A percentile compares a stretch with the other conserved stretches of the same genome.
phyloP scores from a whole-genome alignment of 441 rosid species.

The Croton setiger region DNA sequence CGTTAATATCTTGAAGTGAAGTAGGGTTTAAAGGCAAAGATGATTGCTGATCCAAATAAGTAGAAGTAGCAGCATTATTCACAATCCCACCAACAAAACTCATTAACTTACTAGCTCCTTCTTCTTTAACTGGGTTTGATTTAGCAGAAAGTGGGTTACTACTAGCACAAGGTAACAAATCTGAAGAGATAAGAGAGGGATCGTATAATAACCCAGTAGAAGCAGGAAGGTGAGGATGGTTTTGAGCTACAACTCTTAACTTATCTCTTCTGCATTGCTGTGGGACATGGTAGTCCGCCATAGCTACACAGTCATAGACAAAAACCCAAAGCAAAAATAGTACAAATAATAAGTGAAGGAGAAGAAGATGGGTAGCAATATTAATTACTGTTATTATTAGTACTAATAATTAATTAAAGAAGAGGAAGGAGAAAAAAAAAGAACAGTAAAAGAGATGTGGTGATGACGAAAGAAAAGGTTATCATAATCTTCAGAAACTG shows the following conservation, averaged over 20 bases:
- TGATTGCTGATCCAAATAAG: constrained; percentile 51
- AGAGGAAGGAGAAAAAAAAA: constrained; percentile 14
- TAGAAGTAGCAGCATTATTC: constrained; percentile 18
- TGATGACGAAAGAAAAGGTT: constrained; percentile 63
- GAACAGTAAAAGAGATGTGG: constrained; percentile 57
- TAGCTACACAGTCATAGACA: constrained; percentile 18
- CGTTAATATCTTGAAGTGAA: constrained; percentile 38
- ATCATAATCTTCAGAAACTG: constrained; percentile 29
- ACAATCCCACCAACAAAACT: constrained; percentile 37
- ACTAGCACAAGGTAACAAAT: constrained; percentile 34
- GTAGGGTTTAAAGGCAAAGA: constrained; percentile 46
- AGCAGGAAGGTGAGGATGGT: constrained; percentile 30
- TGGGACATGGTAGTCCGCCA: constrained; percentile 81
- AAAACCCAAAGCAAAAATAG: neutral
- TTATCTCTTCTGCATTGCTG: constrained; percentile 76
- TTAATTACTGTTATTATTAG: neutral
- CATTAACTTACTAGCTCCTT: constrained; percentile 43
- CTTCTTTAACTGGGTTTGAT: constrained; percentile 31
- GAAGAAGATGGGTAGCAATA: neutral
- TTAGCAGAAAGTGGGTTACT: constrained; percentile 22
- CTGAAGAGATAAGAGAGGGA: constrained; percentile 47
- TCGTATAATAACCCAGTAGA: constrained; percentile 36
- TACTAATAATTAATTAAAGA: constrained; percentile 6
- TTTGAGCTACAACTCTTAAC: constrained; percentile 49
- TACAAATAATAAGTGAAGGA: neutral